These are phyloP conservation scores for Plasmodium billcollinsi DNA, from an alignment of 169 alveolate species.

Conservation along the genomic window DNA sequence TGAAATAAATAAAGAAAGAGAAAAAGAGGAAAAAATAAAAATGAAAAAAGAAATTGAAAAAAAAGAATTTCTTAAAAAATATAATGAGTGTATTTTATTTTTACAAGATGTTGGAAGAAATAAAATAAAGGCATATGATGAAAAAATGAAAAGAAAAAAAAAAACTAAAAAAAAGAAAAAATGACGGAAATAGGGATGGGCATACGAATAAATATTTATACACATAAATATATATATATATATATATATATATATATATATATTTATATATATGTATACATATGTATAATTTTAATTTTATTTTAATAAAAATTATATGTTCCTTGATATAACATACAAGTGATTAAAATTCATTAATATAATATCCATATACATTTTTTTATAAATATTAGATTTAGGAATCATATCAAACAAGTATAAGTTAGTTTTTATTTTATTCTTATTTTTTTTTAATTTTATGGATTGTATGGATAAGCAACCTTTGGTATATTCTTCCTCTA, in stretches of 20 bases:
- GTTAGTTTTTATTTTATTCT: constrained; percentile 13
- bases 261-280: too few relatives aligned
- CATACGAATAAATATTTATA: too few relatives aligned
- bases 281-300: too few relatives aligned
- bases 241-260: too few relatives aligned
- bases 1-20: constrained; percentile 28
- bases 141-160: constrained; percentile 11
- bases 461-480: too few relatives aligned
- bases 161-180: constrained; percentile 9
- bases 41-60: constrained; percentile 43
- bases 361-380: constrained; percentile 40
- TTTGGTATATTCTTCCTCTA: too few relatives aligned
- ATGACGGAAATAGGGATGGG: neutral
- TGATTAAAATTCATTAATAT: constrained; percentile 18
- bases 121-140: constrained; percentile 59
- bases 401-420: constrained; percentile 29
- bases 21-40: constrained; percentile 46
- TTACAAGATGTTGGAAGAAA: constrained; percentile 54
- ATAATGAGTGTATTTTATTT: constrained; percentile 41
- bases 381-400: constrained; percentile 37
- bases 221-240: too few relatives aligned
- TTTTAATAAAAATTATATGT: neutral
- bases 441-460: constrained; percentile 13
- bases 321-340: constrained; percentile 22
- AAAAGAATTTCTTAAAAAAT: constrained; percentile 28